phyloP scores from a whole-genome alignment of 2,329 filamentous ascomycete species.

The Phialophora macrospora region DNA sequence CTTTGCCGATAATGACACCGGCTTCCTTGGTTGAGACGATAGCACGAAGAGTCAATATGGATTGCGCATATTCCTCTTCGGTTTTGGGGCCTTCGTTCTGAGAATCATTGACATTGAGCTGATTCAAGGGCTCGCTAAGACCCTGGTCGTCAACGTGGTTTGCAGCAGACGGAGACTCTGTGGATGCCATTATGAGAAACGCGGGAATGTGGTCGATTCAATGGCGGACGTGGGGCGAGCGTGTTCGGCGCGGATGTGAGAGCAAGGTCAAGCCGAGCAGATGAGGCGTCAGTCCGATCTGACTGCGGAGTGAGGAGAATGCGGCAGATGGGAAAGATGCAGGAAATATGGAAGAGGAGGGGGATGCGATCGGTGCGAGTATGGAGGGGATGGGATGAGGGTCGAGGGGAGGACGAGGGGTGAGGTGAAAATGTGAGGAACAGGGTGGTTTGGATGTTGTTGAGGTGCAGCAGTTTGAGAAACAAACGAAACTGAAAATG shows the following conservation, averaged over 20 bases:
- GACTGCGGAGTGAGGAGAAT: conserved; percentile 8
- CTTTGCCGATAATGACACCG: conserved; percentile 98
- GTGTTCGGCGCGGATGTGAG: conserved; percentile 1
- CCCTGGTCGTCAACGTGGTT: conserved; percentile 65
- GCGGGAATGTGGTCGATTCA: conserved; percentile 26
- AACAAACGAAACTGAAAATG: conserved; percentile 34
- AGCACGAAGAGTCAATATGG: conserved; percentile 90
- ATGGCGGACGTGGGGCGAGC: conserved; percentile 38
- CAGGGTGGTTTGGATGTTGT: conserved; percentile 21
- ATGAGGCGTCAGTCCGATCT: conserved; percentile 12
- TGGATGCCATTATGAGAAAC: conserved; percentile 61
- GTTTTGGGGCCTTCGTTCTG: conserved; percentile 81
- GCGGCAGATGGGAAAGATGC: conserved; percentile 22
- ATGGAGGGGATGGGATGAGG: conserved; percentile 30
- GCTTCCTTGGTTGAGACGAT: conserved; percentile 99
- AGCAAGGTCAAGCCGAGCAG: conserved; percentile 13
- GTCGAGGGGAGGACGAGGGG: conserved; percentile 22
- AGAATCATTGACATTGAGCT: conserved; percentile 68
- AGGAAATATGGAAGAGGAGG: conserved; percentile 30
- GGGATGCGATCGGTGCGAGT: conserved; percentile 37
- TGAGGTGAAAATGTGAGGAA: conserved; percentile 19
- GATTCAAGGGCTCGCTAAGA: conserved; percentile 65
- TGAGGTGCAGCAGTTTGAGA: conserved; percentile 29
- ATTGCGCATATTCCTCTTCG: conserved; percentile 93
- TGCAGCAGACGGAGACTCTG: conserved; percentile 59